phyloP scores from a whole-genome alignment of 768 basidiomycete genomes.

The Sporobolomyces roseus region DNA sequence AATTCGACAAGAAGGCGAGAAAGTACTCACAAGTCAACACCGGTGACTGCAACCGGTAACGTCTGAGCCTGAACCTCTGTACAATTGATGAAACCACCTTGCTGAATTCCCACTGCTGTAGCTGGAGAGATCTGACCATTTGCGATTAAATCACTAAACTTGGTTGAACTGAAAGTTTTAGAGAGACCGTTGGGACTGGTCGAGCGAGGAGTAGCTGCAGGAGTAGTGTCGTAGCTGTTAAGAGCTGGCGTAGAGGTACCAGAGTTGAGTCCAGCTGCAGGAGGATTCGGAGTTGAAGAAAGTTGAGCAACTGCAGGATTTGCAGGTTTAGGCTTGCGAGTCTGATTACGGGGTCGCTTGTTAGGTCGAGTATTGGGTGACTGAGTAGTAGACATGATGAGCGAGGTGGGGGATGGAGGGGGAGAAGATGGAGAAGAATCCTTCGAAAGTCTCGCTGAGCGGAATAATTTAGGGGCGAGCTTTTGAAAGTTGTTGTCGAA shows the following conservation, averaged over 20 bases:
- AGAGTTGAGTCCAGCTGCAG: no score
- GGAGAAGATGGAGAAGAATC: background rate
- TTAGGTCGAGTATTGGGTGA: constrained; percentile 2
- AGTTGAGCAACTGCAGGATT: constrained; percentile 7
- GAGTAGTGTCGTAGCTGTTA: constrained; percentile 23
- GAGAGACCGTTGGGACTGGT: constrained; percentile 6
- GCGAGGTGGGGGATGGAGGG: background rate
- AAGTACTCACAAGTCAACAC: constrained; percentile 22
- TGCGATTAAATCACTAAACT: constrained; percentile 12
- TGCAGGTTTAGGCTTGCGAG: constrained; percentile 3
- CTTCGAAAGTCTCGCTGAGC: no score
- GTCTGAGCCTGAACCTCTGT: constrained; percentile 42
- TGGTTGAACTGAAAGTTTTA: constrained; percentile 17
- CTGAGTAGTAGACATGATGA: constrained; percentile 5
- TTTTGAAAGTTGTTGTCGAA: no score
- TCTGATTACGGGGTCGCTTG: constrained; percentile 12
- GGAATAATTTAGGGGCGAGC: no score
- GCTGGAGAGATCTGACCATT: constrained; percentile 9
- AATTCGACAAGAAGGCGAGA: constrained; percentile 2
- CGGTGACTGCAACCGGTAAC: constrained; percentile 39
- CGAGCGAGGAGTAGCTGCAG: constrained; percentile 16
- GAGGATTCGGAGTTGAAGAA: no score
- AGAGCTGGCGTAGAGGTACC: background rate
- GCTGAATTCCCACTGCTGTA: background rate
- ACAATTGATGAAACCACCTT: constrained; percentile 26